These are phyloP conservation scores for Trichosporon inkin DNA, from an alignment of 1,284 basidiomycete species.

Conservation along the genomic window DNA sequence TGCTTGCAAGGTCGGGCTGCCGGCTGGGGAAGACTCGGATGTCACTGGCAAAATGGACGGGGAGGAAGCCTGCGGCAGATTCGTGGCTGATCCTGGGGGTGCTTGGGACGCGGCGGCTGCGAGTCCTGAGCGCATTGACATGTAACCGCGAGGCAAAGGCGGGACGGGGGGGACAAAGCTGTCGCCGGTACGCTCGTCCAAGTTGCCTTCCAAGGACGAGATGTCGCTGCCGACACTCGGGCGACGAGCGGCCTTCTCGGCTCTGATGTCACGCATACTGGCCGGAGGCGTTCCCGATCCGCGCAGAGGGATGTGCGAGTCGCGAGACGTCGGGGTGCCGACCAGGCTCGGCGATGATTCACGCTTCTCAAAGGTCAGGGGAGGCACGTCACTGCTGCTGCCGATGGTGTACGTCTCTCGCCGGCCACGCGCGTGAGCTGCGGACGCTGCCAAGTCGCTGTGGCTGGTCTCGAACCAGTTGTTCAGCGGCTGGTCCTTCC, in stretches of 20 bases:
- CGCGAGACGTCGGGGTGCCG: conserved; percentile 51
- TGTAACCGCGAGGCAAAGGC: conserved; percentile 88
- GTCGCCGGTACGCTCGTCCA: conserved; percentile 45
- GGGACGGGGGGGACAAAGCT: conserved; percentile 84
- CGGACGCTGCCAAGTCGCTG: not conserved
- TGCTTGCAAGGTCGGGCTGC: conserved; percentile 7
- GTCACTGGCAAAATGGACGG: not conserved
- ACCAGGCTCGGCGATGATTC: conserved; percentile 83
- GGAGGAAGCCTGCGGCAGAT: conserved; percentile 16
- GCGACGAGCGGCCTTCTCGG: conserved; percentile 29
- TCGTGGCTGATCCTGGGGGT: conserved; percentile 10
- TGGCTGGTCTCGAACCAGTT: conserved; percentile 34
- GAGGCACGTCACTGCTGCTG: conserved; percentile 17
- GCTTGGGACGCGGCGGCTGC: conserved; percentile 11
- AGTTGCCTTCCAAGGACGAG: conserved; percentile 52
- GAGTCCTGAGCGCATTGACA: conserved; percentile 53
- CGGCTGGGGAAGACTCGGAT: not conserved
- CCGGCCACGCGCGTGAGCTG: conserved; percentile 2
- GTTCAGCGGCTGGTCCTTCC: conserved; percentile 32
- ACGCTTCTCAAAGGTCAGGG: conserved; percentile 57
- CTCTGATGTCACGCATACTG: conserved; percentile 57
- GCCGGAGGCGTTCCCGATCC: conserved; percentile 58
- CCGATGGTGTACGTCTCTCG: conserved; percentile 7
- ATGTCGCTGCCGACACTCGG: conserved; percentile 76
- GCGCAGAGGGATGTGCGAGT: conserved; percentile 54